A percentile compares a stretch with the other conserved stretches of the same genome.
These are phyloP conservation scores for Phaeotremella skinneri DNA, from an alignment of 768 basidiomycete genomes.

Conservation along the genomic window DNA sequence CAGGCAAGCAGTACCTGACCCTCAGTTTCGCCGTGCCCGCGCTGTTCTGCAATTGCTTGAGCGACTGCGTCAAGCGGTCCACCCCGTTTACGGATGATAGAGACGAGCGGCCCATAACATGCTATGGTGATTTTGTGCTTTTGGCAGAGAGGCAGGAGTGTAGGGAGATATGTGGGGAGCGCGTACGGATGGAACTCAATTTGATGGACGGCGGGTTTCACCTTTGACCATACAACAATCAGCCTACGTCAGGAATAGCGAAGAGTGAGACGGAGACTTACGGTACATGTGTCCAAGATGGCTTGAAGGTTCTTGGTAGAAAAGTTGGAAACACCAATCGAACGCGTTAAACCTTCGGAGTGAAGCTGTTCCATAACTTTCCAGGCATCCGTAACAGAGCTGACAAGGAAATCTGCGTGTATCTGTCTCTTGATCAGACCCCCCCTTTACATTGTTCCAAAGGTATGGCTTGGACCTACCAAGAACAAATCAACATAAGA, in stretches of 20 bases:
- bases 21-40: slow-evolving; percentile 15
- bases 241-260: not conserved
- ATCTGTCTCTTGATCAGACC: no score
- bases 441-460: not conserved
- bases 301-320: slow-evolving; percentile 9
- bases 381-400: slow-evolving; percentile 16
- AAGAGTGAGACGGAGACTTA: slow-evolving; percentile 2
- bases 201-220: slow-evolving; percentile 18
- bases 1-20: slow-evolving; percentile 23
- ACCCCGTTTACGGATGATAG: slow-evolving; percentile 12
- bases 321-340: slow-evolving; percentile 31
- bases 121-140: slow-evolving; percentile 15
- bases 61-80: slow-evolving; percentile 24
- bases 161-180: slow-evolving; percentile 13
- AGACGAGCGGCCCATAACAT: slow-evolving; percentile 16
- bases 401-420: slow-evolving; percentile 25
- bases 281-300: slow-evolving; percentile 20
- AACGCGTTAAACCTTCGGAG: slow-evolving; percentile 19
- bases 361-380: slow-evolving; percentile 23
- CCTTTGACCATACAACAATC: not conserved
- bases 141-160: slow-evolving; percentile 17
- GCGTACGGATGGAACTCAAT: slow-evolving; percentile 18
- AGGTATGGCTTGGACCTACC: slow-evolving; percentile 7
- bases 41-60: slow-evolving; percentile 2
- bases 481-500: slow-evolving; percentile 24